phyloP scores from a whole-genome alignment of 1,139 yeast genomes.

The Taphrina confusa region DNA sequence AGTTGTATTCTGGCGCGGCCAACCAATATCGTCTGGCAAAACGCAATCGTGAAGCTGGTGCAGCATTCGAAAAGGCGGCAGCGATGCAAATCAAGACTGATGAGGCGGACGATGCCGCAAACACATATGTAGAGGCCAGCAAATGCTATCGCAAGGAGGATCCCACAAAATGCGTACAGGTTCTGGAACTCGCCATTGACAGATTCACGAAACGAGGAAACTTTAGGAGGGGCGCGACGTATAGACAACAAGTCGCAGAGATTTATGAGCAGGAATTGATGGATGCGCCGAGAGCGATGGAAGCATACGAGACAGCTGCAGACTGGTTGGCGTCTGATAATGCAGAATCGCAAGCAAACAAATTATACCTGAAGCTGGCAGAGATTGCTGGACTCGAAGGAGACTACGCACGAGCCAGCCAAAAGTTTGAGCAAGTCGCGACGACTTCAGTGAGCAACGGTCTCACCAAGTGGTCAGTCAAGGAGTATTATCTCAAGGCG shows the following conservation, averaged over 20 bases:
- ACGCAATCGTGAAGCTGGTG: constrained; percentile 70
- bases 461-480: constrained; percentile 84
- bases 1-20: constrained; percentile 85
- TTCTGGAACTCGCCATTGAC: constrained; percentile 73
- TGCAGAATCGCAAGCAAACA: constrained; percentile 86
- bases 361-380: constrained; percentile 85
- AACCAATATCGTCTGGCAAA: constrained; percentile 77
- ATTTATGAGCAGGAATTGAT: constrained; percentile 72
- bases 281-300: constrained; percentile 68
- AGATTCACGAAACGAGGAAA: constrained; percentile 88
- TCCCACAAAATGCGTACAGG: constrained; percentile 54
- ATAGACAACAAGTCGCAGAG: constrained; percentile 85
- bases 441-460: constrained; percentile 62
- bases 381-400: constrained; percentile 79
- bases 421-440: constrained; percentile 36
- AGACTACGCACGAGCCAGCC: constrained; percentile 49
- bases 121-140: constrained; percentile 85
- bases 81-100: constrained; percentile 71
- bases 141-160: constrained; percentile 75
- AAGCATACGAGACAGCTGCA: constrained; percentile 87
- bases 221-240: constrained; percentile 93
- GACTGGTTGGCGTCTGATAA: constrained; percentile 95
- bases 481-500: constrained; percentile 85
- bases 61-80: constrained; percentile 83
- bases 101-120: constrained; percentile 88